Evolutionary conservation across 139 green algal species (phyloP).

Genomic region (Micromonas commoda): DNA sequence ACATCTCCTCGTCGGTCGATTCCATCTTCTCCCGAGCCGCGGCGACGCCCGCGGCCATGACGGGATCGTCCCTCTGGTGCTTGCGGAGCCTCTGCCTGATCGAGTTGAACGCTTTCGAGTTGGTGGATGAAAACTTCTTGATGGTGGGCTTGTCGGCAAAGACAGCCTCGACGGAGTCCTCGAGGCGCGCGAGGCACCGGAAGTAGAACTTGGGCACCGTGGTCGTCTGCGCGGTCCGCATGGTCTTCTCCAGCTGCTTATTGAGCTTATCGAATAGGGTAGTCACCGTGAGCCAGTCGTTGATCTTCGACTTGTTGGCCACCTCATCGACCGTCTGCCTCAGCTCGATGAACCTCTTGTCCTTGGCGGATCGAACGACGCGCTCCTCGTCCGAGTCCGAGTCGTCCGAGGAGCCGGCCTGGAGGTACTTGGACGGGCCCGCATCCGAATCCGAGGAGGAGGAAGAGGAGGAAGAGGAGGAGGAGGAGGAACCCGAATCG

Average conservation of each 20-base stretch:
- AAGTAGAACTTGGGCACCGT: constrained; percentile 72
- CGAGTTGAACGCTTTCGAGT: constrained; percentile 88
- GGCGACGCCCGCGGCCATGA: constrained; percentile 43
- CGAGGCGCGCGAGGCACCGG: constrained; percentile 78
- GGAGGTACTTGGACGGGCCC: constrained; percentile 35
- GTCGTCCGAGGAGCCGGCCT: constrained; percentile 60
- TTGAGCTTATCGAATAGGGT: constrained; percentile 94
- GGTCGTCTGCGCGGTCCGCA: constrained; percentile 44
- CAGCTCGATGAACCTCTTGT: constrained; percentile 83
- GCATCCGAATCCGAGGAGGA: constrained; percentile 42
- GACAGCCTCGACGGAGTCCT: constrained; percentile 70
- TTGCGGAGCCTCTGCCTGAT: constrained; percentile 98
- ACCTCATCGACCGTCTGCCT: constrained; percentile 55
- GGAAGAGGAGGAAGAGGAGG: constrained; percentile 29
- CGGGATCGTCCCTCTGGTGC: constrained; percentile 62
- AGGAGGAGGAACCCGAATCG: constrained; percentile 30
- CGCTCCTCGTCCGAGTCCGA: constrained; percentile 19
- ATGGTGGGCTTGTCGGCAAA: constrained; percentile 76
- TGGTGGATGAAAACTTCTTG: constrained; percentile 92
- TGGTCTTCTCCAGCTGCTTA: constrained; percentile 89
- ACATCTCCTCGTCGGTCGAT: constrained; percentile 38
- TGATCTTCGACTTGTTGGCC: constrained; percentile 96
- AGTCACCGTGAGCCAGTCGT: constrained; percentile 86
- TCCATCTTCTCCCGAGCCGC: constrained; percentile 11
- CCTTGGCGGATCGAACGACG: constrained; percentile 50